Base-by-base conservation (phyloP, 139 green algal species). In the Chlorella sp. region DNA sequence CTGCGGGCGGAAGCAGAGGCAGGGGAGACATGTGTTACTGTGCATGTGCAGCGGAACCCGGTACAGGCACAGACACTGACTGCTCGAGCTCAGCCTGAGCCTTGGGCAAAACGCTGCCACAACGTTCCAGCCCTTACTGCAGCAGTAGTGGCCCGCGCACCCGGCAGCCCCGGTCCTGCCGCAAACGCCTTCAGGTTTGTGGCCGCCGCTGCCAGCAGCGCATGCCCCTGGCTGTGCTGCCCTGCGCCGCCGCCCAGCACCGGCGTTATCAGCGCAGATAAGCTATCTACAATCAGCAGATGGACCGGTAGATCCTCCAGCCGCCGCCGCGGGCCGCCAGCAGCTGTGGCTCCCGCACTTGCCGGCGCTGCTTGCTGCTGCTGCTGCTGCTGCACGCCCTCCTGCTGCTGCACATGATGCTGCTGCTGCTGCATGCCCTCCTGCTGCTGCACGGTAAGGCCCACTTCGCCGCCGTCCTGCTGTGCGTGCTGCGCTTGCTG, bases 241-340 rank as follows among this genome's bases (percentile, higher is more conserved):
- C 55, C 69, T 9, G 51, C 51, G 51, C 51, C 51, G 51, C 80
- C 72, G 23, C 62, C 85, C 62, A 90, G 76, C n/a, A 88, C 25
- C 2, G 87, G 87, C 0, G 36, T 28, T 17, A 83, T 51, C 1
- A 90, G 44, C 17, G 71, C 74, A 4, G 74, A 78, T 28, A 90
- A 63, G 32, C 62, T 72, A 20, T 90, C 87, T 17, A 90, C n/a
- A 9, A 90, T 38, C 28, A 90, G 74, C 16, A 87, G 83, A 25
- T 16, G 18, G 0, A 75, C 60, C 20, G 51, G 74, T 23, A 73
- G 57, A 0, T 80, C 51, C 28, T 74, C n/a, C 26, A 72, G 70
- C 3, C 28, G 70, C n/a, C 47, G 51, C 2, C 81, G 55, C 26
- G 20, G 1, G 5, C 3, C 21, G 11, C 39, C n/a, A n/a, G 41